phyloP scores from a whole-genome alignment of 176 grass and related monocot genomes.

The Miscanthus lutarioriparius region DNA sequence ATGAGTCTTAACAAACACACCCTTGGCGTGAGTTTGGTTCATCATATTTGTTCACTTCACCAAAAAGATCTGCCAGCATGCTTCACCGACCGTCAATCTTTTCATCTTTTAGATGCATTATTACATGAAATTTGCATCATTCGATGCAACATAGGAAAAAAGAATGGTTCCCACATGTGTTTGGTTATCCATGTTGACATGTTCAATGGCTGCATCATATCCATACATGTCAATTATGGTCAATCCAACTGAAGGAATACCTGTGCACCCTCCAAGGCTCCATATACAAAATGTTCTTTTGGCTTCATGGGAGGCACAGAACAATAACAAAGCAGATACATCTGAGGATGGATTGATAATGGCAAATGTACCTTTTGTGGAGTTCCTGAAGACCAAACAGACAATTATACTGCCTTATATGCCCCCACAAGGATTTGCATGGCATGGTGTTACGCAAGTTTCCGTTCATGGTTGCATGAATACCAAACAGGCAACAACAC shows the following conservation, averaged over 20 bases:
- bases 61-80: conserved; percentile 43
- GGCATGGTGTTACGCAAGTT: background rate
- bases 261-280: background rate
- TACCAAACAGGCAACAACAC: background rate
- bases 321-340: background rate
- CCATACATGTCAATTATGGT: conserved; percentile 23
- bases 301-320: background rate
- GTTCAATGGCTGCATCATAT: conserved; percentile 9
- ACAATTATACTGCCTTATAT: background rate
- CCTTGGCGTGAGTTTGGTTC: conserved; percentile 47
- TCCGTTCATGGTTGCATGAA: background rate
- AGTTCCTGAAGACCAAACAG: conserved; percentile 1
- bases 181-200: background rate
- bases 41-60: conserved; percentile 57
- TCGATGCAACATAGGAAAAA: conserved; percentile 25
- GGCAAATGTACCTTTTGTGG: background rate
- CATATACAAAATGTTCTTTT: conserved; percentile 4
- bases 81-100: conserved; percentile 52
- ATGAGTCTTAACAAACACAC: conserved; percentile 53
- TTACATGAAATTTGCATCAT: conserved; percentile 45
- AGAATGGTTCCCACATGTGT: conserved; percentile 16
- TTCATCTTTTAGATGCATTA: conserved; percentile 46
- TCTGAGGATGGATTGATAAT: conserved; percentile 14
- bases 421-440: background rate
- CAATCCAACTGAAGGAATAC: conserved; percentile 21